Conservation (phyloP, 1,139 yeast species). For the Zygoascus hellenicus region DNA sequence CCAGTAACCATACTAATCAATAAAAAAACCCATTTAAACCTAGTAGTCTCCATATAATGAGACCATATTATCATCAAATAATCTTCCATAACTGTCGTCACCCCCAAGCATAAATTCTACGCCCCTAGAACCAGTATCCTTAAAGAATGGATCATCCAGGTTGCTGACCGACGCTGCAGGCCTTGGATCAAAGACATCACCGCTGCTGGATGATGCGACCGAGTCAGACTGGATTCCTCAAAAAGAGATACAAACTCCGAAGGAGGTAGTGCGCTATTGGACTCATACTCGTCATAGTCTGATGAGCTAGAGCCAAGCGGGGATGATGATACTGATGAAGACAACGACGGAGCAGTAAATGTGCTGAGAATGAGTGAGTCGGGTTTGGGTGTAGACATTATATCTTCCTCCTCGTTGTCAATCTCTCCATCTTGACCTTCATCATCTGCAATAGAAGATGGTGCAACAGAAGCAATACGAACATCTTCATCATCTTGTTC, state of each 20-base stretch:
- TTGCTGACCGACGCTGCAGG: conserved; percentile 41
- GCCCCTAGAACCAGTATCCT: conserved; percentile 9
- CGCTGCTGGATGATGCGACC: conserved; percentile 44
- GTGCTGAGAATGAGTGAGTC: conserved; percentile 23
- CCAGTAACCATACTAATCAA: not conserved
- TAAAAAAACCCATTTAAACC: too few relatives aligned
- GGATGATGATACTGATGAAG: conserved; percentile 26
- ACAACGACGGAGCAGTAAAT: conserved; percentile 25
- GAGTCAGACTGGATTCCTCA: conserved; percentile 16
- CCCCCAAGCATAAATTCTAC: conserved; percentile 8
- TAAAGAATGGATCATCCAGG: conserved; percentile 2
- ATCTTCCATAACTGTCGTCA: conserved; percentile 1
- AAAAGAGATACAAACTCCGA: conserved; percentile 10
- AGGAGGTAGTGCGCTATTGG: conserved; percentile 4
- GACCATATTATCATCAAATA: conserved; percentile 11
- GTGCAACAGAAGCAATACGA: not conserved
- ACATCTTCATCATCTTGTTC: conserved; percentile 4
- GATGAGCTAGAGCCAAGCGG: conserved; percentile 17
- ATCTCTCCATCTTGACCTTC: not conserved
- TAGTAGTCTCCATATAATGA: conserved; percentile 6
- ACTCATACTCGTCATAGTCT: conserved; percentile 11
- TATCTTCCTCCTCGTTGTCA: not conserved
- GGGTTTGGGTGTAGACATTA: conserved; percentile 18
- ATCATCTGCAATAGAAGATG: conserved; percentile 12
- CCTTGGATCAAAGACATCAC: conserved; percentile 32